A percentile compares a stretch with the other conserved stretches of the same genome.
These are phyloP conservation scores for Plicaturopsis crispa DNA, from an alignment of 768 basidiomycete genomes.

Conservation along the genomic window DNA sequence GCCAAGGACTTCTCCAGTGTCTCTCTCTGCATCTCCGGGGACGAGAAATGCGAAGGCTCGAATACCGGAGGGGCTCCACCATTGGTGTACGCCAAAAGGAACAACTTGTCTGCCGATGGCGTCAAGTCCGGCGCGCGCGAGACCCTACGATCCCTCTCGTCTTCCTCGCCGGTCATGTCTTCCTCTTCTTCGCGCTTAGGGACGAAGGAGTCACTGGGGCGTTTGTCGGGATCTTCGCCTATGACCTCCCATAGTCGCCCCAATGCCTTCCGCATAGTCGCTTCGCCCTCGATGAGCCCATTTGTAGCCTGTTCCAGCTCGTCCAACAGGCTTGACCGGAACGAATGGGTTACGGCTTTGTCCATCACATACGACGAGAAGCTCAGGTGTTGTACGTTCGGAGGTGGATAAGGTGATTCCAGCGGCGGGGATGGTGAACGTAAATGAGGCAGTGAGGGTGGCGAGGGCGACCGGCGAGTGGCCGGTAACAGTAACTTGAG, in stretches of 20 bases:
- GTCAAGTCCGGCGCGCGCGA: constrained; percentile 62
- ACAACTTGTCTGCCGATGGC: constrained; percentile 58
- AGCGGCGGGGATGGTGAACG: constrained; percentile 76
- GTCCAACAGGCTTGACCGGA: constrained; percentile 69
- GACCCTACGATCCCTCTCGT: constrained; percentile 32
- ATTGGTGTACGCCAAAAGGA: constrained; percentile 45
- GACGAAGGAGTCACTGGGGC: constrained; percentile 32
- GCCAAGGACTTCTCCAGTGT: constrained; percentile 70
- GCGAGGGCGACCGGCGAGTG: constrained; percentile 57
- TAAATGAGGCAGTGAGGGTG: constrained; percentile 67
- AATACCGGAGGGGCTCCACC: constrained; percentile 34
- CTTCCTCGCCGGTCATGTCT: constrained; percentile 24
- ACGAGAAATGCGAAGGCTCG: constrained; percentile 58
- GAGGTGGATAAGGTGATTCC: constrained; percentile 66
- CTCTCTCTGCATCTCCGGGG: constrained; percentile 59
- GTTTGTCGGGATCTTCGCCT: constrained; percentile 54
- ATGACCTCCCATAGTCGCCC: constrained; percentile 80
- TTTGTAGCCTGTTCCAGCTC: constrained; percentile 80
- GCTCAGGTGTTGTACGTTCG: constrained; percentile 58
- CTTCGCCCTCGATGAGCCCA: constrained; percentile 79
- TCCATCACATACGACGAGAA: constrained; percentile 86
- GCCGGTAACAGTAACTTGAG: constrained; percentile 60
- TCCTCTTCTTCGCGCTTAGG: constrained; percentile 66
- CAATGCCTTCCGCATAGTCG: constrained; percentile 60
- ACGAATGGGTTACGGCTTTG: constrained; percentile 75